Evolutionary conservation across 768 basidiomycete species (phyloP).

Genomic region (Boletus patriciae): DNA sequence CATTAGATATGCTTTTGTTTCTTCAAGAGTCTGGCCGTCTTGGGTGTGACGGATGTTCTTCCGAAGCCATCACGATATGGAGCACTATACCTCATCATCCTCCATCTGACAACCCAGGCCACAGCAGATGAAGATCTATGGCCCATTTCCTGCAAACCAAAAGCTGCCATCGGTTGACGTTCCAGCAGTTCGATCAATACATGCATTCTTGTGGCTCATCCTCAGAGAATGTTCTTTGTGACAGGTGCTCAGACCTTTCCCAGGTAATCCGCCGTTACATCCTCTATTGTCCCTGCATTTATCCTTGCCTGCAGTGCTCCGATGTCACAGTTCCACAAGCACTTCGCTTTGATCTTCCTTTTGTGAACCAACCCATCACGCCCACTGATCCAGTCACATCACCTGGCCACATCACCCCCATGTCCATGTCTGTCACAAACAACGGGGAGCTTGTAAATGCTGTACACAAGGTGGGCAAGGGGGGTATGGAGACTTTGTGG

Average conservation of each 20-base stretch:
- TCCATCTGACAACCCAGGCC: not conserved
- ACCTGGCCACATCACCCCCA: no score
- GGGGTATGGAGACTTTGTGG: not conserved
- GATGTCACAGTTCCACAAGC: no score
- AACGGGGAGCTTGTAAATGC: not conserved
- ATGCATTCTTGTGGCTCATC: not conserved
- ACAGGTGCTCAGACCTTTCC: not conserved
- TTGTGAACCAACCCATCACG: not conserved
- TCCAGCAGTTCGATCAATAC: not conserved
- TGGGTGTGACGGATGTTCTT: constrained; percentile 3
- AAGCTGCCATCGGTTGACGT: not conserved
- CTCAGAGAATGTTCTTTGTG: not conserved
- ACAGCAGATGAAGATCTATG: not conserved
- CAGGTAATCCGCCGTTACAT: not conserved
- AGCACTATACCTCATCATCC: not conserved
- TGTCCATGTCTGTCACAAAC: not conserved
- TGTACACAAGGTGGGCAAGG: not conserved
- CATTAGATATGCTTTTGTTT: not conserved
- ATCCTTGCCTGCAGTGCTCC: no score
- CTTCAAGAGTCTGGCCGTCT: constrained; percentile 17
- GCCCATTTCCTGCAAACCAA: not conserved
- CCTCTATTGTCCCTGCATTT: no score
- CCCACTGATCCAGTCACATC: no score
- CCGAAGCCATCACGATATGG: not conserved
- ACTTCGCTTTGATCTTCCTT: not conserved